Base-by-base conservation (phyloP, 169 alveolate species). In the Blepharisma undulans region DNA sequence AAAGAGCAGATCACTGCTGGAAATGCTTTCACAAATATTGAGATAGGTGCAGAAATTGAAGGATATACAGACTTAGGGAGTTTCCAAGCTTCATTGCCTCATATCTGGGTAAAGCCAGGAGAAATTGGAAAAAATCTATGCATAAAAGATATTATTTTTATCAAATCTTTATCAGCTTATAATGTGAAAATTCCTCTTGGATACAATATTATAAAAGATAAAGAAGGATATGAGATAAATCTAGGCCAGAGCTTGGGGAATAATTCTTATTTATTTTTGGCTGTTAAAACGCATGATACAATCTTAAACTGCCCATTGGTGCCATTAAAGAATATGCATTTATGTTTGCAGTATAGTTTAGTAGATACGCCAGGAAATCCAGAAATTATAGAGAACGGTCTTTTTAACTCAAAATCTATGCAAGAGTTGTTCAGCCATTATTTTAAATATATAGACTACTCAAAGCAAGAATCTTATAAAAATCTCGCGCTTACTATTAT, bases 211-310 rank as follows among this genome's bases (percentile, higher is more conserved):
- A 21, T 85, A 66, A 25, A 19, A n/a, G 71, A 85, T 33, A 85
- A 85, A 25, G 90, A 85, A 32, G 18, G 61, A 18, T 12, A 85
- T 22, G 82, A 85, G 2, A 72, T 85, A 60, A 85, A 85, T 48
- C 3, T 85, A 5, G 90, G 84, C 25, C 90, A 85, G 4, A 85
- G 71, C 7, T 18, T 19, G 5, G 82, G 29, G 25, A 59, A 85
- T 6, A 21, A 21, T 4, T 85, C 19, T 8, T 85, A 30, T 71
- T 16, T 85, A 30, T 85, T 85, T 32, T 4, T 71, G 25, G 90
- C 90, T 22, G 79, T 66, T 59, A 18, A 21, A 19, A 4, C 6
- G 25, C 33, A 85, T 29, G 82, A 66, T 5, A 85, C 59, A 3
- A n/a, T 85, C 19, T 18, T 60, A 36, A 29, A 34, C 25, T 61